Base-by-base conservation (phyloP, 495 filamentous ascomycete species). In the Penicillium bovifimosum region DNA sequence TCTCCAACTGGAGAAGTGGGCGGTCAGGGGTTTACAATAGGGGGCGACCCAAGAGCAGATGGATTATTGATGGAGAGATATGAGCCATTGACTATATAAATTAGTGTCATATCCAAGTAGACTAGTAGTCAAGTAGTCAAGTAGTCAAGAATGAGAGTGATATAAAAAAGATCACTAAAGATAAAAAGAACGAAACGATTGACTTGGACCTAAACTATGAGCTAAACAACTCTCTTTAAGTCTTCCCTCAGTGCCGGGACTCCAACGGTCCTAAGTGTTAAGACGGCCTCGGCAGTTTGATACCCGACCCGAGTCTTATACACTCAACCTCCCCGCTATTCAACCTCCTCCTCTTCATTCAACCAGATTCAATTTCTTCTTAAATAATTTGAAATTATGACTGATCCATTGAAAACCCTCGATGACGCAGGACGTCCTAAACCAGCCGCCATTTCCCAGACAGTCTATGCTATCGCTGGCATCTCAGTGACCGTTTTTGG, bases 401-500 rank as follows among this genome's bases (percentile, higher is more conserved):
- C 70, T 3, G 70, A 75, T 39, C 68, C 72, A 17, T 50, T 73
- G 42, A 69, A 71, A 32, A 49, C 65, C 0, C 52, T 66, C n/a
- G 64, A 68, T 35, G 45, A 55, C 32, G 47, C 56, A 9, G 51
- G 55, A 34, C 54, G 54, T 40, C 61, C 60, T 39, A 54, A 52
- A 27, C 50, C 69, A 14, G 60, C 78, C 3, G 40, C 75, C 5
- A 63, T 91, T 18, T 93, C 90, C 7, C 69, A 66, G 33, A 72
- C 71, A 47, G 80, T 77, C 29, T 76, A 83, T 42, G 76, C 78
- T 16, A 86, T 97, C 66, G 81, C 86, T 20, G 90, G 92, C 20
- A 82, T 96, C 26, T 74, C 85, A 7, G 80, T 84, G 10, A 83
- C 84, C 44, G 79, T 96, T 44, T 90, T 88, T 63, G 92, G 92